Evolutionary conservation across 176 grass and related monocot genomes (phyloP), one percentile per base, ranked within the genome.

Genomic region (Oryza glumipatula): DNA sequence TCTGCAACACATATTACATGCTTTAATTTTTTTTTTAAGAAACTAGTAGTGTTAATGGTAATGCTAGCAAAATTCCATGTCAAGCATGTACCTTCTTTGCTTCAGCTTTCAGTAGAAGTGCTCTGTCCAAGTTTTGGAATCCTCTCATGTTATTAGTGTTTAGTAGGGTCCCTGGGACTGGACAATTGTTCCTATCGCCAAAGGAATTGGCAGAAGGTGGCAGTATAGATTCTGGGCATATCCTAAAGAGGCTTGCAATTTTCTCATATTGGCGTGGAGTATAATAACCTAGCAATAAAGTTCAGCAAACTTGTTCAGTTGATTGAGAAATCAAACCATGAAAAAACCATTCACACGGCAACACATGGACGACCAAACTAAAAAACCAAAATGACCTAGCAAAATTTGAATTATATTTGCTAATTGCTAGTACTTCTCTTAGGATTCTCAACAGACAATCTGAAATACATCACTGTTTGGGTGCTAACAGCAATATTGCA

Each of bases 61-160:
- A 22, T 11, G 1, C n/a, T 52, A 24, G 28, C 0, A 78, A 84
- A 84, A 74, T 70, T 36, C 24, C 43, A 56, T n/a, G 19, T 45
- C 30, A 82, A 72, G 72, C 56, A 67, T 80, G 46, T 76, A 95
- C 96, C 91, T 89, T 95, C 73, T 92, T 94, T 67, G 89, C 91
- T 86, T 95, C 91, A 21, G 35, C 16, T 81, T 72, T 90, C 17
- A 95, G 73, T 70, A 98, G 78, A 44, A 76, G 63, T 7, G 61
- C 71, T 32, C 45, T 86, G 22, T 98, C 91, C 39, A 98, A 81
- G 35, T 87, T 70, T 56, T 86, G 73, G 52, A 98, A 95, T 54
- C 85, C 92, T 15, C 73, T 65, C 81, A 92, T 83, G 63, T 92
- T 98, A 81, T 98, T 98, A 77, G 88, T 98, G 72, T 98, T 98